Evolutionary conservation across 495 filamentous ascomycete species (phyloP).

Genomic region (Podospora pseudocomata): DNA sequence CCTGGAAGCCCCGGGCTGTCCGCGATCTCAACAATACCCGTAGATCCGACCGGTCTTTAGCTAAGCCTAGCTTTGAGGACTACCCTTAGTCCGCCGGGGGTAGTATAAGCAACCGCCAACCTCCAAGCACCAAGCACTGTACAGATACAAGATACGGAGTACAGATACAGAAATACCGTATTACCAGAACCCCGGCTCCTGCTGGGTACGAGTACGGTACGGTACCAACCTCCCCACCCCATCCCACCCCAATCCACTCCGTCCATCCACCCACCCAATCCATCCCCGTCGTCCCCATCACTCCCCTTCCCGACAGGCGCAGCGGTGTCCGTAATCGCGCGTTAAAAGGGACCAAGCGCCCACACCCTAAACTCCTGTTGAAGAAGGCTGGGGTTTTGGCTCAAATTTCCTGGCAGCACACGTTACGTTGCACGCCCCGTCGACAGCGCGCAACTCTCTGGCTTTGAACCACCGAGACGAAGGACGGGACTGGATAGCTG

Average conservation of each 20-base stretch:
- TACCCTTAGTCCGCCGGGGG: background rate
- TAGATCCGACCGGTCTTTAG: background rate
- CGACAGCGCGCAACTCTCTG: background rate
- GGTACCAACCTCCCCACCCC: background rate
- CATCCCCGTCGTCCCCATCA: background rate
- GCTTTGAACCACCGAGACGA: background rate
- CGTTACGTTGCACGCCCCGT: background rate
- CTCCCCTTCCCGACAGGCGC: slow-evolving; percentile 35
- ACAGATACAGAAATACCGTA: background rate
- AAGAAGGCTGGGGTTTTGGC: slow-evolving; percentile 12
- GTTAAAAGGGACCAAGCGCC: slow-evolving; percentile 37
- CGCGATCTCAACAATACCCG: background rate
- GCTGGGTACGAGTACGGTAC: slow-evolving; percentile 2
- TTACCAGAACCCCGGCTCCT: background rate
- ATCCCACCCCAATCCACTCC: slow-evolving; percentile 1
- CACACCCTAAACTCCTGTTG: slow-evolving; percentile 8
- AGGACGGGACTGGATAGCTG: too few species aligned
- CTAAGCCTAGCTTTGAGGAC: background rate
- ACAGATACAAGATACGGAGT: too few species aligned
- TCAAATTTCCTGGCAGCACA: slow-evolving; percentile 5
- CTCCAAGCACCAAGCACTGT: too few species aligned
- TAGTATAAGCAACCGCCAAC: background rate
- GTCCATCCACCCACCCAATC: too few species aligned
- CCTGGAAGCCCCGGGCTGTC: slow-evolving; percentile 1
- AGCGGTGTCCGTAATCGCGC: slow-evolving; percentile 43